A percentile compares a stretch with the other conserved stretches of the same genome.
Conservation (phyloP, 257 asterid genomes). For the Sherardia arvensis region DNA sequence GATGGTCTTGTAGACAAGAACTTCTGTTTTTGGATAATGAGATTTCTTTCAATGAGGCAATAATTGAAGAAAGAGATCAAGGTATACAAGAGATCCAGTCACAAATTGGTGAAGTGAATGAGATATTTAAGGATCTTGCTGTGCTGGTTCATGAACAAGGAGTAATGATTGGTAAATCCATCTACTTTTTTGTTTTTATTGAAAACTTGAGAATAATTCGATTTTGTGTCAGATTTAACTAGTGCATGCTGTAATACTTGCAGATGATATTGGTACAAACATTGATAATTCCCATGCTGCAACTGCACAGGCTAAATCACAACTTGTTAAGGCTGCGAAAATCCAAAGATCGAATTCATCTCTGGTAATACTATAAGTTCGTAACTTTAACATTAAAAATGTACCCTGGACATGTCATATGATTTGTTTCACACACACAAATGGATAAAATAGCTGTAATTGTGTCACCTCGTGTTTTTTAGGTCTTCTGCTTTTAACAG, state of each 20-base stretch:
- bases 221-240: neutral
- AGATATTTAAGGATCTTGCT: conserved; percentile 88
- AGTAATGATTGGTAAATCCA: conserved; percentile 61
- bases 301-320: conserved; percentile 75
- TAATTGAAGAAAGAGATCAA: conserved; percentile 89
- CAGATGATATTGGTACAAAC: conserved; percentile 82
- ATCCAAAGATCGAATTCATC: conserved; percentile 82
- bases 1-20: conserved; percentile 56
- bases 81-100: conserved; percentile 91
- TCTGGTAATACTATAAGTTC: conserved; percentile 33
- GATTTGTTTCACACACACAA: neutral
- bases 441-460: neutral
- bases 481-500: neutral
- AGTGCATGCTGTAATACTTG: neutral
- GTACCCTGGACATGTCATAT: neutral
- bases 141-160: conserved; percentile 93
- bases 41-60: conserved; percentile 82
- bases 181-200: conserved; percentile 1
- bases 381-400: neutral
- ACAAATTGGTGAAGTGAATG: conserved; percentile 93
- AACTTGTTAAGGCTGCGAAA: conserved; percentile 82
- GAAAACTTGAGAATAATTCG: neutral
- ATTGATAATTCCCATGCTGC: conserved; percentile 78
- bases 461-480: neutral
- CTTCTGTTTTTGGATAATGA: conserved; percentile 76